phyloP scores from a whole-genome alignment of 768 basidiomycete genomes.

The Kockovaella imperatae region DNA sequence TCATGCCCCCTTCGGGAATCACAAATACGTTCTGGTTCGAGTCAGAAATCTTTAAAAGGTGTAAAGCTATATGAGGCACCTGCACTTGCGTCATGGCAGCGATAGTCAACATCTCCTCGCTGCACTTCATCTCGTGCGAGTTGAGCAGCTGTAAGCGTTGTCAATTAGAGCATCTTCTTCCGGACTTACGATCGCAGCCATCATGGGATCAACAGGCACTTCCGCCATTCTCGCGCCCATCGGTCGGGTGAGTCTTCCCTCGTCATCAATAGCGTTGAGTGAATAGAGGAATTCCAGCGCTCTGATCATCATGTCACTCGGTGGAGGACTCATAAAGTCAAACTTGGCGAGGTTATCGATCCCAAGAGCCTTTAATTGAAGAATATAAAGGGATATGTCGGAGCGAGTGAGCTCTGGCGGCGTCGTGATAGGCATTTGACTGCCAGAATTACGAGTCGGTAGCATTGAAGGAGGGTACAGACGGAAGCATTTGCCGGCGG shows the following conservation, averaged over 20 bases:
- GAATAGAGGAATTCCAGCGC: constrained; percentile 75
- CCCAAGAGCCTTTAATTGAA: constrained; percentile 90
- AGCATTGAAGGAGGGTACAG: constrained; percentile 67
- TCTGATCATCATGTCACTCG: constrained; percentile 72
- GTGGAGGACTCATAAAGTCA: constrained; percentile 86
- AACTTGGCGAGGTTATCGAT: constrained; percentile 87
- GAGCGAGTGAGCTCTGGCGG: constrained; percentile 84
- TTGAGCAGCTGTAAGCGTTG: constrained; percentile 61
- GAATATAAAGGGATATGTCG: constrained; percentile 81
- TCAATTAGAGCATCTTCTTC: neutral
- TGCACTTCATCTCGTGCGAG: constrained; percentile 77
- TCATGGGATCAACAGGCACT: constrained; percentile 82
- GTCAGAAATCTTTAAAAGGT: constrained; percentile 3
- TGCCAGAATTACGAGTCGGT: constrained; percentile 40
- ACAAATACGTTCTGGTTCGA: constrained; percentile 76
- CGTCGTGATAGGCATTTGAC: constrained; percentile 57
- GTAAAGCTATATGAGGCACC: constrained; percentile 46
- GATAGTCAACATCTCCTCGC: constrained; percentile 91
- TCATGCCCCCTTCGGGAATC: constrained; percentile 73
- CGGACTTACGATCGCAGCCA: constrained; percentile 78
- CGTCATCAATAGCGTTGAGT: constrained; percentile 69
- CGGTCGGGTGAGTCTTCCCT: constrained; percentile 65
- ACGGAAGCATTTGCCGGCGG: constrained; percentile 84
- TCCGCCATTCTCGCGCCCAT: constrained; percentile 84
- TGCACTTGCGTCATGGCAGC: constrained; percentile 92